Evolutionary conservation across 306 rosid genomes (phyloP).

Genomic region (Cyclanthera cordifolia): DNA sequence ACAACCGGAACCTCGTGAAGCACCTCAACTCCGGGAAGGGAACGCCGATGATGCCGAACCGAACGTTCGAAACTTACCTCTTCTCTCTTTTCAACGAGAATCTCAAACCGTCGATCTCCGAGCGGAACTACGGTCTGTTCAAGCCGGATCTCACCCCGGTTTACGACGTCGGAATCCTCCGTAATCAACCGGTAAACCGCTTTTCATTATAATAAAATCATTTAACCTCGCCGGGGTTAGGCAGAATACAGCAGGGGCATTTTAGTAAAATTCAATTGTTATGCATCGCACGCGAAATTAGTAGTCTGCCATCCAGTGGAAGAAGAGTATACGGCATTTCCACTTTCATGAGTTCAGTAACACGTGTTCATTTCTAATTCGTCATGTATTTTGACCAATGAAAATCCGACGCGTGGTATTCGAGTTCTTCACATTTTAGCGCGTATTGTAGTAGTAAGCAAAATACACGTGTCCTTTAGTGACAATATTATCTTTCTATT

Average conservation of each 20-base stretch:
- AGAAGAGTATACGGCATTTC: background rate
- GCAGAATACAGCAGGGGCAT: background rate
- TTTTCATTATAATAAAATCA: background rate
- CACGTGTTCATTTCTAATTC: background rate
- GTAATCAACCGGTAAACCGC: slow-evolving; percentile 30
- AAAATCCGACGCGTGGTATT: background rate
- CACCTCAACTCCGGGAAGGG: slow-evolving; percentile 67
- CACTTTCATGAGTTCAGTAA: background rate
- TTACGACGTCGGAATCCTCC: slow-evolving; percentile 50
- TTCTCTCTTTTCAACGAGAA: slow-evolving; percentile 71
- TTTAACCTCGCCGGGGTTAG: background rate
- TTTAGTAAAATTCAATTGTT: background rate
- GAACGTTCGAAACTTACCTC: slow-evolving; percentile 50
- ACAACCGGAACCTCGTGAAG: slow-evolving; percentile 51
- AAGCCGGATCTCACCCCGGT: slow-evolving; percentile 54
- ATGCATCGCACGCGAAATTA: background rate
- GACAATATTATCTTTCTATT: background rate
- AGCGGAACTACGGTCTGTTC: slow-evolving; percentile 69
- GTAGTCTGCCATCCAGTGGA: background rate
- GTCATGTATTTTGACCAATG: background rate
- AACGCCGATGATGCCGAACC: slow-evolving; percentile 72
- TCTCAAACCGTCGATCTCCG: slow-evolving; percentile 47
- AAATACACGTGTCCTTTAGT: background rate
- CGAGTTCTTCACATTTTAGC: background rate
- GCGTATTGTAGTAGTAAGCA: background rate